Percentiles rank a stretch among this genome's conserved stretches.
These are phyloP conservation scores for Glonium stellatum DNA, from an alignment of 495 filamentous ascomycete species.

Conservation along the genomic window DNA sequence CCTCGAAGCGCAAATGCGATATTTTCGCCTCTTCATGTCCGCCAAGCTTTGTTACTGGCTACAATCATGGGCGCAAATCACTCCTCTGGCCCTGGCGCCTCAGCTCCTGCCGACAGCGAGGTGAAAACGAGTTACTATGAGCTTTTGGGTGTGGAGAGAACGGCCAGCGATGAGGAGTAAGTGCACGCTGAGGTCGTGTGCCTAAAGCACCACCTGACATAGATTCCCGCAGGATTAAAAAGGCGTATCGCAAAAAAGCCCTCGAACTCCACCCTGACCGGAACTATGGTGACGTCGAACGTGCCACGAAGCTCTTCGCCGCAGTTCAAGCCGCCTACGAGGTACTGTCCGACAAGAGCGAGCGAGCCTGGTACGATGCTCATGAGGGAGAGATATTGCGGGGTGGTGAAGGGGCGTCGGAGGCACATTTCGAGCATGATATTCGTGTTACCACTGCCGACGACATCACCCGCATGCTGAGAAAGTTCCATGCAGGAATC, in stretches of 20 bases:
- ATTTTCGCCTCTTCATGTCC: not conserved
- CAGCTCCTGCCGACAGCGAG: constrained; percentile 18
- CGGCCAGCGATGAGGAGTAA: constrained; percentile 79
- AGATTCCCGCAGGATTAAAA: constrained; percentile 63
- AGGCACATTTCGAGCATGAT: constrained; percentile 52
- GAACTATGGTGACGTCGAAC: constrained; percentile 79
- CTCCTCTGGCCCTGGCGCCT: constrained; percentile 45
- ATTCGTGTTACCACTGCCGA: constrained; percentile 64
- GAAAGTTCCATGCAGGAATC: constrained; percentile 66
- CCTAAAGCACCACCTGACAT: not conserved
- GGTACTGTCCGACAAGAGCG: constrained; percentile 88
- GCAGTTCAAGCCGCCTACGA: constrained; percentile 92
- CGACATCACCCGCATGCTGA: constrained; percentile 66
- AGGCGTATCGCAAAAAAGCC: constrained; percentile 83
- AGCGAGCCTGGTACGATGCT: constrained; percentile 95
- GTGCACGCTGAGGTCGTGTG: constrained; percentile 22
- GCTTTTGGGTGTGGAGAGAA: constrained; percentile 63
- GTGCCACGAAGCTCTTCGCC: constrained; percentile 76
- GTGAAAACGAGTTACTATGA: constrained; percentile 88
- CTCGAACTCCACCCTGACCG: constrained; percentile 92
- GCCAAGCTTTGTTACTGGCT: constrained; percentile 1
- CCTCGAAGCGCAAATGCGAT: not conserved
- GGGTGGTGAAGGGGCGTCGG: constrained; percentile 47
- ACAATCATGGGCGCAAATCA: constrained; percentile 72
- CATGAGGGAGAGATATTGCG: constrained; percentile 79